Evolutionary conservation across 768 basidiomycete species (phyloP).

Genomic region (Lactarius hatsudake): DNA sequence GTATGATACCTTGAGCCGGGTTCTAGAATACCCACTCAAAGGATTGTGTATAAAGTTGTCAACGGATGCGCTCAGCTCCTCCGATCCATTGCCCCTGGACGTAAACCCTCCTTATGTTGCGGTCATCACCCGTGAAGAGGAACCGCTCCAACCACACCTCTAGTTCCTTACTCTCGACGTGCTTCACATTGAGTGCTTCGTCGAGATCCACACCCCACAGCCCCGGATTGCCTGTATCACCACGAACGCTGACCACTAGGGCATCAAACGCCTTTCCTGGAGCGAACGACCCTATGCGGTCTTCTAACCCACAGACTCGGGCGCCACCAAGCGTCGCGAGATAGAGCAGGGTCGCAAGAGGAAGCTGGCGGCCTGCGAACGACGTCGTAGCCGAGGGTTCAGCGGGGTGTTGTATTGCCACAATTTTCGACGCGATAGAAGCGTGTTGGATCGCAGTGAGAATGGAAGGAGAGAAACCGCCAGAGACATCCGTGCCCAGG

Average conservation of each 20-base stretch:
- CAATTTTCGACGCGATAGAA: constrained; percentile 76
- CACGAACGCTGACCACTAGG: constrained; percentile 60
- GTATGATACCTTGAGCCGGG: not conserved
- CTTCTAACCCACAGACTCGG: constrained; percentile 66
- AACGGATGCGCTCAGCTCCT: constrained; percentile 45
- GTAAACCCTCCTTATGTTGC: constrained; percentile 79
- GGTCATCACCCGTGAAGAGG: constrained; percentile 82
- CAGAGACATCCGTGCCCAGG: constrained; percentile 91
- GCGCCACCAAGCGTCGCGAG: constrained; percentile 94
- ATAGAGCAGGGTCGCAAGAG: constrained; percentile 75
- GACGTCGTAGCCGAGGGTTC: constrained; percentile 7
- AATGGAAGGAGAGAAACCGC: constrained; percentile 82
- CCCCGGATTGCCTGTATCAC: constrained; percentile 52
- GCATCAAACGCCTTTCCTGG: constrained; percentile 91
- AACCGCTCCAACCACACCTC: constrained; percentile 74
- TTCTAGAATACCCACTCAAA: not conserved
- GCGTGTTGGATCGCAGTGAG: constrained; percentile 71
- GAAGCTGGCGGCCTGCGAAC: constrained; percentile 62
- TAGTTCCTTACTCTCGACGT: constrained; percentile 38
- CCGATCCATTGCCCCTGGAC: constrained; percentile 81
- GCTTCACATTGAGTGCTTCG: constrained; percentile 28
- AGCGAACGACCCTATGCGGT: constrained; percentile 71
- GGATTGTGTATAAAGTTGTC: not conserved
- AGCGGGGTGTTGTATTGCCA: constrained; percentile 47
- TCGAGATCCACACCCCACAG: constrained; percentile 51